Evolutionary conservation across 495 filamentous ascomycete species (phyloP).

Genomic region (Daldinia bambusicola): DNA sequence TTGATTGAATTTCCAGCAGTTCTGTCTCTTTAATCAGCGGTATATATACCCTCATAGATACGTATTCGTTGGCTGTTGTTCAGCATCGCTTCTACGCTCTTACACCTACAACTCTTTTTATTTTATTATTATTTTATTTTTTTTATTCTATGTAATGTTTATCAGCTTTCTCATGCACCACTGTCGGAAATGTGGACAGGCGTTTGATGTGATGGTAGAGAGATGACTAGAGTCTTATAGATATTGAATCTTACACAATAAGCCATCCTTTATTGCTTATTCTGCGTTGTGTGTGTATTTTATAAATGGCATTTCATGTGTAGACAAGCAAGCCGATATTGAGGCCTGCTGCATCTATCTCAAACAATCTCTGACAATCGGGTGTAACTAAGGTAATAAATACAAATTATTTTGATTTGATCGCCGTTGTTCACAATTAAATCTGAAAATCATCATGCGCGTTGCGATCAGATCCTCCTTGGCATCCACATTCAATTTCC

Average conservation of each 20-base stretch:
- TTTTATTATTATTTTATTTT: too few relatives aligned
- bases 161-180: too few relatives aligned
- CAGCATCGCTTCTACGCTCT: too few relatives aligned
- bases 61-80: neutral
- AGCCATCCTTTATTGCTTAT: too few relatives aligned
- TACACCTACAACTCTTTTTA: too few relatives aligned
- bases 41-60: neutral
- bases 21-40: neutral
- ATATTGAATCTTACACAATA: neutral
- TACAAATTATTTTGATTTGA: too few relatives aligned
- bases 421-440: neutral
- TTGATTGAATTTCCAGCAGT: too few relatives aligned
- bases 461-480: constrained; percentile 30
- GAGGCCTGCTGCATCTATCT: too few relatives aligned
- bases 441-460: constrained; percentile 18
- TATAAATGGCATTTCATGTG: too few relatives aligned
- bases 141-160: too few relatives aligned
- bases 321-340: too few relatives aligned
- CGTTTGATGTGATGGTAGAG: neutral
- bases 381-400: neutral
- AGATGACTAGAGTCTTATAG: neutral
- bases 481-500: constrained; percentile 14
- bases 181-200: neutral
- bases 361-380: neutral
- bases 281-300: too few relatives aligned